Conservation (phyloP, 805 yeast genomes). For the Spathaspora passalidarum region DNA sequence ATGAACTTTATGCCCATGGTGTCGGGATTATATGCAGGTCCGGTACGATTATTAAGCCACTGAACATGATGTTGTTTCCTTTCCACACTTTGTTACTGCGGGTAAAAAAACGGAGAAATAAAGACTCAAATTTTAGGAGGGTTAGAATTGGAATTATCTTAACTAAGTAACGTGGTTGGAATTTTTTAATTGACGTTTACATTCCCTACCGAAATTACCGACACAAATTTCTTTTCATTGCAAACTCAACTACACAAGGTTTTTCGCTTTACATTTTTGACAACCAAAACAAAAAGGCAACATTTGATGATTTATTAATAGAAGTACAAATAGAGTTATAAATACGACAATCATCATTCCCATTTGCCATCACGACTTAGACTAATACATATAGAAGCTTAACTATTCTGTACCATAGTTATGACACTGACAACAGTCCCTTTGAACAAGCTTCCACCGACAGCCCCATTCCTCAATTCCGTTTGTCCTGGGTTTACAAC, state of each 20-base stretch:
- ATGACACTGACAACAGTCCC: slow-evolving; percentile 24
- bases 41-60: neutral
- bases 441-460: slow-evolving; percentile 23
- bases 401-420: neutral
- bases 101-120: neutral
- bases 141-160: no score
- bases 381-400: no score
- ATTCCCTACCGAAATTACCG: no score
- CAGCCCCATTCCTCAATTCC: slow-evolving; percentile 28
- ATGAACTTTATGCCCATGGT: no score
- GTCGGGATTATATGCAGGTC: neutral
- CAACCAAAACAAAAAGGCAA: neutral
- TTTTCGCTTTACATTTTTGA: neutral
- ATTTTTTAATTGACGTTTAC: no score
- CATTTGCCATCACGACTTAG: no score
- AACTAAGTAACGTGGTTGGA: no score
- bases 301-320: neutral
- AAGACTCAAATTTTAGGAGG: neutral
- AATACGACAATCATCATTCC: no score
- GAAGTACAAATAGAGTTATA: neutral
- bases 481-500: slow-evolving; percentile 35
- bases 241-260: no score
- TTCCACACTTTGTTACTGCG: neutral
- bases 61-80: neutral
- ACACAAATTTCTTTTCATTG: neutral